Evolutionary conservation across 257 asterid species (phyloP).

Genomic region (Capsicum chinense): DNA sequence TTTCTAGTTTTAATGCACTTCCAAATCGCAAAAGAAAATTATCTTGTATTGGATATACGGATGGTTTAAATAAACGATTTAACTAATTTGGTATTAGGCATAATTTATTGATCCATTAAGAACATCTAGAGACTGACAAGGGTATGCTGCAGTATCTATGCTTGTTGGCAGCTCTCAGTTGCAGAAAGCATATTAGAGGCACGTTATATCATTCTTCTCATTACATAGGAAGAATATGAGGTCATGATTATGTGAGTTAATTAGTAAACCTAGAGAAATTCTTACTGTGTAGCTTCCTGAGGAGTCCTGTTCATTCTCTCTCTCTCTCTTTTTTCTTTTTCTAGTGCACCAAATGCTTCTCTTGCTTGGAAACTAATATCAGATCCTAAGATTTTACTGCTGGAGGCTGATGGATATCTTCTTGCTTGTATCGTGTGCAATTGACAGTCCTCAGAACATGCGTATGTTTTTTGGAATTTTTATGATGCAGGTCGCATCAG

Average conservation of each 20-base stretch:
- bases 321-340: neutral
- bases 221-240: neutral
- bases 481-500: conserved; percentile 73
- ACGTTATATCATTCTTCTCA: neutral
- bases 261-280: neutral
- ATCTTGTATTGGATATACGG: neutral
- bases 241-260: neutral
- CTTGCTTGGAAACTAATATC: neutral
- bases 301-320: neutral
- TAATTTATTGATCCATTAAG: neutral
- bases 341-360: neutral
- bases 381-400: neutral
- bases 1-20: conserved; percentile 8
- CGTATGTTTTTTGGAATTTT: conserved; percentile 21
- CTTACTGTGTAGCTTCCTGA: neutral
- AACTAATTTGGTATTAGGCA: conserved; percentile 18
- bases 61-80: neutral
- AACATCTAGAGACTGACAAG: conserved; percentile 1
- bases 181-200: conserved; percentile 2
- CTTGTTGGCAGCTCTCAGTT: conserved; percentile 4
- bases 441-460: neutral
- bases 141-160: neutral
- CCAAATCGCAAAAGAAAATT: neutral
- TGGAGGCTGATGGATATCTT: neutral
- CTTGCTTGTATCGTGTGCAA: neutral